These are phyloP conservation scores for Panicum hallii DNA, from an alignment of 202 grass and related monocot species.

Conservation along the genomic window DNA sequence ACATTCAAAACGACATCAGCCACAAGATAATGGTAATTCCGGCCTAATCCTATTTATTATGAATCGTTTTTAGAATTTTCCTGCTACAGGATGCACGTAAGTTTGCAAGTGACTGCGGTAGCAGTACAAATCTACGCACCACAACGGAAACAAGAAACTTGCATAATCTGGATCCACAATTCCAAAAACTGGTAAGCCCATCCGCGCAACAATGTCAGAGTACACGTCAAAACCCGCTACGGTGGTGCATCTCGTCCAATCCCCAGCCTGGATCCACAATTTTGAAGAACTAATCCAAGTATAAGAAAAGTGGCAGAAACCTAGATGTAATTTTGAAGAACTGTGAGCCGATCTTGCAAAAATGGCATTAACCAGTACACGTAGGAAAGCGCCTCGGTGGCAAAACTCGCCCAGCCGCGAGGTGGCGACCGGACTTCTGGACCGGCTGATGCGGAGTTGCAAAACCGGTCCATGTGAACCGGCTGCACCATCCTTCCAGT, in stretches of 20 bases:
- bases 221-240: background rate
- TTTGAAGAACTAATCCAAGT: background rate
- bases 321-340: background rate
- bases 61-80: background rate
- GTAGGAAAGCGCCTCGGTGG: constrained; percentile 5
- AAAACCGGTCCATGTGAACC: too few relatives aligned
- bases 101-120: background rate
- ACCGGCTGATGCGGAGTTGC: too few relatives aligned
- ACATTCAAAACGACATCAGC: too few relatives aligned
- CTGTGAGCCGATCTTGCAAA: background rate
- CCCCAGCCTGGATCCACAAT: constrained; percentile 2
- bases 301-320: background rate
- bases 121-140: background rate
- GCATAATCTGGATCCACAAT: background rate
- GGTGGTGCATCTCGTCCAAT: background rate
- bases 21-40: background rate
- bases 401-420: constrained; percentile 2
- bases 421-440: background rate
- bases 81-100: background rate
- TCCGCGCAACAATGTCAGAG: background rate
- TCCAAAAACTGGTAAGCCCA: background rate
- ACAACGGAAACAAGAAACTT: background rate
- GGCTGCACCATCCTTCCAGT: too few relatives aligned
- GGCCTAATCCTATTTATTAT: too few relatives aligned
- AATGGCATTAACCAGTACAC: background rate